These are phyloP conservation scores for Hypsizygus marmoreus DNA, from an alignment of 768 basidiomycete species.

Conservation along the genomic window DNA sequence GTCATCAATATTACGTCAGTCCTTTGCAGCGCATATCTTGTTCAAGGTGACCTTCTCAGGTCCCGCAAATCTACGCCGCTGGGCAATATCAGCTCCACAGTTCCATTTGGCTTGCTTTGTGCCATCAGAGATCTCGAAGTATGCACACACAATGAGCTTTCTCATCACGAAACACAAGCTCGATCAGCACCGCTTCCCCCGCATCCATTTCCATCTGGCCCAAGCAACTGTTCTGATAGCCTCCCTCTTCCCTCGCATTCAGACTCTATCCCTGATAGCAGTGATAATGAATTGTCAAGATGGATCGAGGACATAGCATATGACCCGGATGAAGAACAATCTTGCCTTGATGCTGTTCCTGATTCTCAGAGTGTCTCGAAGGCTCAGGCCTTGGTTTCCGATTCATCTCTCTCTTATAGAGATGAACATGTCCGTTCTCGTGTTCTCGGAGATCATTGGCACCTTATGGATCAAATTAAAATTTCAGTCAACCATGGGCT, in stretches of 20 bases:
- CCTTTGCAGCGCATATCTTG: constrained; percentile 4
- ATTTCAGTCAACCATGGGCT: constrained; percentile 20
- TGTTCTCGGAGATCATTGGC: constrained; percentile 15
- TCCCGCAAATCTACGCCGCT: constrained; percentile 1
- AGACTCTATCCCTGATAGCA: no score
- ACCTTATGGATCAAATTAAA: constrained; percentile 18
- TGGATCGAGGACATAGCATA: no score
- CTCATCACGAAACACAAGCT: neutral
- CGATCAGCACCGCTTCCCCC: no score
- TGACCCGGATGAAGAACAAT: no score
- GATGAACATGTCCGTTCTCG: constrained; percentile 6
- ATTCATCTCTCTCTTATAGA: neutral
- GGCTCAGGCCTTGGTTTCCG: neutral
- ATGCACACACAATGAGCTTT: neutral
- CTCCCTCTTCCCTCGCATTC: no score
- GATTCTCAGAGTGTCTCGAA: neutral
- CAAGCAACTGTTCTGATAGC: no score
- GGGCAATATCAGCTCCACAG: neutral
- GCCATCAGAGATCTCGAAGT: constrained; percentile 8
- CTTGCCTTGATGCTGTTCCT: no score
- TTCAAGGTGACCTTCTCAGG: constrained; percentile 5
- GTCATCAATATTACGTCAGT: constrained; percentile 9
- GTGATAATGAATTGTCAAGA: no score
- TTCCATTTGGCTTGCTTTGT: constrained; percentile 8
- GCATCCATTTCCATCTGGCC: no score